Evolutionary conservation across 257 asterid species (phyloP), one percentile per base, ranked within the genome.

Genomic region (Apocynum venetum): DNA sequence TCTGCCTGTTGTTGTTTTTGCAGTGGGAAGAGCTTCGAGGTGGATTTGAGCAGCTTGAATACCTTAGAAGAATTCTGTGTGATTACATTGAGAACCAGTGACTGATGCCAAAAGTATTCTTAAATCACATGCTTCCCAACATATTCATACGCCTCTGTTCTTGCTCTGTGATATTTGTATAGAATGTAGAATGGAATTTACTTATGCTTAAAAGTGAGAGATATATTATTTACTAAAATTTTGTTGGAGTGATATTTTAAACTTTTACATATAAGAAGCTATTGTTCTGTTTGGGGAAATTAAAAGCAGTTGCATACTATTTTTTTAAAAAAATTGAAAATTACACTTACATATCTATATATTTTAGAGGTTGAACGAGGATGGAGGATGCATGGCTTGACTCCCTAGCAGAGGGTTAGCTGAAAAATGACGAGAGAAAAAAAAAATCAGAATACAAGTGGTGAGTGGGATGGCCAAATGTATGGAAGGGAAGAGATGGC

Each of bases 1-100:
- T 43, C 4, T 44, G 67, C 8, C 1, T 59, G 61, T 36, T 51
- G 49, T 59, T 81, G 47, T 19, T 72, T 47, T 57, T 81, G 92
- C 95, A 95, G 99, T 95, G 99, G 99, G 99, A 93, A 88, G 93
- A 89, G 81, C 84, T 93, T 81, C 86, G 81, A 81, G 99, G 99
- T 47, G 97, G 83, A 80, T 89, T 86, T 44, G 90, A 90, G 88
- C 99, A 95, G 88, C 87, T 93, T 7, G 96, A 93, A 35, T 88
- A 89, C 84, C 98, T 95, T 38, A 87, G 93, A 55, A 85, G 79
- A 79, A 79, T 87, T 67, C 89, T 95, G n/a, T 73, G 80, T 31
- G 83, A 84, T 78, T 76, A 76, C 78, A 71, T 86, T 84, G 80
- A 31, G 63, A 61, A 43, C 14, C 71, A 40, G 47, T 64, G 47